Base-by-base conservation (phyloP, 495 filamentous ascomycete genomes). In the Penicillium daleae region DNA sequence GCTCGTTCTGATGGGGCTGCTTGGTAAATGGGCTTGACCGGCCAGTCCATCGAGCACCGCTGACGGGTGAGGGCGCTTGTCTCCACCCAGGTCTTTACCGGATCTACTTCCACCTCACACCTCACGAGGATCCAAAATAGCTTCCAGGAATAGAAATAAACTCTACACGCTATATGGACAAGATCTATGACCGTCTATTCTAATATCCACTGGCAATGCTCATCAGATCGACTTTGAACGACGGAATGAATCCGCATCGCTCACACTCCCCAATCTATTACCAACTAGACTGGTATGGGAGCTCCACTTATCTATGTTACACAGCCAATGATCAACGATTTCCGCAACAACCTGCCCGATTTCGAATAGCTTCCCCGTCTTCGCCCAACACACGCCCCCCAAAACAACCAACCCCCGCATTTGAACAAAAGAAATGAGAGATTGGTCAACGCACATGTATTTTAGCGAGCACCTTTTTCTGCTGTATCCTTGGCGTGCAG, bases 21-120 rank as follows among this genome's bases (percentile, higher is more conserved):
- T 81, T 15, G 79, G 79, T 4, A 81, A 81, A 66, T 81, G 79
- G 79, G 79, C 79, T 44, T 80, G 59, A 71, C 49, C 33, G 27
- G 46, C 46, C 22, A 50, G 17, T 17, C 26, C 21, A 0, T 10
- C 6, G 12, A 13, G n/a, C n/a, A n/a, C 10, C 10, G 24, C 46
- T 10, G 42, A 7, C 19, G 7, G 19, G 4, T 0, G 13, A n/a
- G 22, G 17, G 9, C 12, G 24, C 2, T 50, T 17, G 46, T 50
- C 12, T 50, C 24, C 46, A 6, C 46, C 24, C 24, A 21, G 46
- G 3, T n/a, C 3, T 15, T 29, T 50, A n/a, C 4, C 24, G 6
- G 46, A 29, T 29, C 24, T 50, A 29, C 46, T 29, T 50, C 24
- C 46, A 46, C 40, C 19, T 46, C 40, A 3, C 17, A 2, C 5